Conservation (phyloP, 2,329 filamentous ascomycete genomes). For the Fusarium sarcochroum region DNA sequence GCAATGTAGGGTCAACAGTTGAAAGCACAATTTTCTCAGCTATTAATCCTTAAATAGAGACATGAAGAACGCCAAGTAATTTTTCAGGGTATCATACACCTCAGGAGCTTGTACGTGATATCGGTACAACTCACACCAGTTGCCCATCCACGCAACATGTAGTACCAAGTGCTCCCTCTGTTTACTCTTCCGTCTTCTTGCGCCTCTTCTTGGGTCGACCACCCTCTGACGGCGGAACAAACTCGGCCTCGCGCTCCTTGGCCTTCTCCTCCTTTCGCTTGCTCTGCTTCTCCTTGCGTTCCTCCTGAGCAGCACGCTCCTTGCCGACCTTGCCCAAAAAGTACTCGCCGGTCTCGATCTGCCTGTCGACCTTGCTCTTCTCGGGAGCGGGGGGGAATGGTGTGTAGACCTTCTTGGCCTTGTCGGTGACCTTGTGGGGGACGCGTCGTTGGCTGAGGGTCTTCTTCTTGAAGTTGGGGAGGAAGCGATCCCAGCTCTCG, state of each 20-base stretch:
- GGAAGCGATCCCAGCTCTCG: slow-evolving; percentile 95
- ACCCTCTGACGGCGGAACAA: slow-evolving; percentile 86
- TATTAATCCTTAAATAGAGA: slow-evolving; percentile 36
- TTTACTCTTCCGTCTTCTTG: slow-evolving; percentile 64
- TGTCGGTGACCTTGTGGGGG: slow-evolving; percentile 91
- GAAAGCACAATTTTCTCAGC: slow-evolving; percentile 16
- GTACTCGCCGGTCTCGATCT: slow-evolving; percentile 98
- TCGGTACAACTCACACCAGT: slow-evolving; percentile 41
- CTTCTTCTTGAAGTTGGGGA: slow-evolving; percentile 97
- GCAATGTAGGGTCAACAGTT: background rate
- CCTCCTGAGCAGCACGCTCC: slow-evolving; percentile 84
- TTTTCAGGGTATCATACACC: slow-evolving; percentile 50
- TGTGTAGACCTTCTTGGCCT: slow-evolving; percentile 94
- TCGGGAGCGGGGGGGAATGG: slow-evolving; percentile 97
- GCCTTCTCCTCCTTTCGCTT: slow-evolving; percentile 90
- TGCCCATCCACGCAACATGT: slow-evolving; percentile 32
- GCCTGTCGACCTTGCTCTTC: slow-evolving; percentile 98
- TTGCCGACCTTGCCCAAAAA: slow-evolving; percentile 95
- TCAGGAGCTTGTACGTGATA: slow-evolving; percentile 39
- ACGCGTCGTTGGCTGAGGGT: slow-evolving; percentile 86
- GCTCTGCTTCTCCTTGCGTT: slow-evolving; percentile 86
- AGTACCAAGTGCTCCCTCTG: slow-evolving; percentile 26
- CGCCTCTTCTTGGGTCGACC: slow-evolving; percentile 74
- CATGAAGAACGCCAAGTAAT: slow-evolving; percentile 44
- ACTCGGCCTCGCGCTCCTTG: slow-evolving; percentile 87